phyloP scores from a whole-genome alignment of 192 early-diverging fungal species.

The Coemansia sp. region DNA sequence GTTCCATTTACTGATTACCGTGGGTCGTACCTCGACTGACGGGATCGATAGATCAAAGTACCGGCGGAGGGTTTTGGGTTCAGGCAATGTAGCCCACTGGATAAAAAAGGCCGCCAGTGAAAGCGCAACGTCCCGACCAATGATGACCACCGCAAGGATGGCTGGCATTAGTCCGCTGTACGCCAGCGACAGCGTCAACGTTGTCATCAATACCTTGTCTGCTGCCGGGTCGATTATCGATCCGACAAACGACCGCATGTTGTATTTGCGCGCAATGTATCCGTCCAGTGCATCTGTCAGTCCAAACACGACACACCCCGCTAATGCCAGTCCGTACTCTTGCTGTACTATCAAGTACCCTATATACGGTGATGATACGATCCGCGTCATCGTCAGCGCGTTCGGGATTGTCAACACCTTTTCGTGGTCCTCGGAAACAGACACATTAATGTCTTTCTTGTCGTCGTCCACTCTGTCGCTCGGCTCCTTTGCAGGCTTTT shows the following conservation, averaged over 20 bases:
- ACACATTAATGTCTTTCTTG: not conserved
- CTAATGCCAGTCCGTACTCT: slow-evolving; percentile 68
- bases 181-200: slow-evolving; percentile 75
- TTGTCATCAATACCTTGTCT: slow-evolving; percentile 92
- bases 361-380: slow-evolving; percentile 80
- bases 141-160: slow-evolving; percentile 75
- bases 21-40: slow-evolving; percentile 89
- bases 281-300: slow-evolving; percentile 88
- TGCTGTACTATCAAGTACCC: slow-evolving; percentile 84
- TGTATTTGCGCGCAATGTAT: slow-evolving; percentile 83
- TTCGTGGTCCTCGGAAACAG: slow-evolving; percentile 53
- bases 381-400: slow-evolving; percentile 75
- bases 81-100: slow-evolving; percentile 83
- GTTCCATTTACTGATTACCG: slow-evolving; percentile 85
- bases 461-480: not conserved
- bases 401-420: slow-evolving; percentile 93
- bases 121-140: slow-evolving; percentile 82
- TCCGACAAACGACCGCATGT: slow-evolving; percentile 83
- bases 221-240: slow-evolving; percentile 91
- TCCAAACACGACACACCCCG: slow-evolving; percentile 76
- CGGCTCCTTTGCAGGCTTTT: not conserved
- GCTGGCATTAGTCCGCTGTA: slow-evolving; percentile 71
- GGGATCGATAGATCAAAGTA: slow-evolving; percentile 91
- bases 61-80: slow-evolving; percentile 77
- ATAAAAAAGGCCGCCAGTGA: slow-evolving; percentile 77